Conservation (phyloP, 805 yeast genomes). For the Candida krabiensis region DNA sequence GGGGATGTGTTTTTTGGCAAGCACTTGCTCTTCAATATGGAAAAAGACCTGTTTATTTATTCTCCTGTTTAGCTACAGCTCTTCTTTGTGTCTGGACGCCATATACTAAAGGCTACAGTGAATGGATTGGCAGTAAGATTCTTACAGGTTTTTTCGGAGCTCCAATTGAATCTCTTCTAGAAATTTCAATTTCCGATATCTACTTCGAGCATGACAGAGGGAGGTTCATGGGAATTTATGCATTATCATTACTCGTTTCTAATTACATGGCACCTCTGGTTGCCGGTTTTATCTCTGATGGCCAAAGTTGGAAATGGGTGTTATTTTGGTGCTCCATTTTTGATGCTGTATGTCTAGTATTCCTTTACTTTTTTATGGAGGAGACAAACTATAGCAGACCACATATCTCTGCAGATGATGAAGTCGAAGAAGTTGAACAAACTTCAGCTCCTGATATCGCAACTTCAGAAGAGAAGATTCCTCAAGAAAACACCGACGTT, state of each 20-base stretch:
- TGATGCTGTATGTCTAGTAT: slow-evolving; percentile 39
- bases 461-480: slow-evolving; percentile 9
- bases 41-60: slow-evolving; percentile 35
- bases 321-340: slow-evolving; percentile 49
- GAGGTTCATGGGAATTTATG: slow-evolving; percentile 45
- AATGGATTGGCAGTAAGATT: slow-evolving; percentile 30
- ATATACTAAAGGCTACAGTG: slow-evolving; percentile 28
- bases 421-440: slow-evolving; percentile 19
- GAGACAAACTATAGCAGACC: slow-evolving; percentile 49
- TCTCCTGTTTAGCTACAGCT: slow-evolving; percentile 31
- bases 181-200: slow-evolving; percentile 47
- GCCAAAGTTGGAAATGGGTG: slow-evolving; percentile 53
- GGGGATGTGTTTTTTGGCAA: slow-evolving; percentile 35
- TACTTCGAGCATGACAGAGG: slow-evolving; percentile 52
- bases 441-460: slow-evolving; percentile 17
- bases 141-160: slow-evolving; percentile 33
- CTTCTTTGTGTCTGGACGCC: slow-evolving; percentile 34
- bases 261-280: slow-evolving; percentile 57
- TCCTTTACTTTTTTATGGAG: slow-evolving; percentile 47
- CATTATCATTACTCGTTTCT: slow-evolving; percentile 53
- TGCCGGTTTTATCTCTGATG: slow-evolving; percentile 54
- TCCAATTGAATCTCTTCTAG: slow-evolving; percentile 47
- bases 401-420: slow-evolving; percentile 25
- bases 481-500: slow-evolving; percentile 9
- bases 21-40: slow-evolving; percentile 40